These are phyloP conservation scores for Durusdinium trenchii DNA, from an alignment of 73 alveolate species.

Conservation along the genomic window DNA sequence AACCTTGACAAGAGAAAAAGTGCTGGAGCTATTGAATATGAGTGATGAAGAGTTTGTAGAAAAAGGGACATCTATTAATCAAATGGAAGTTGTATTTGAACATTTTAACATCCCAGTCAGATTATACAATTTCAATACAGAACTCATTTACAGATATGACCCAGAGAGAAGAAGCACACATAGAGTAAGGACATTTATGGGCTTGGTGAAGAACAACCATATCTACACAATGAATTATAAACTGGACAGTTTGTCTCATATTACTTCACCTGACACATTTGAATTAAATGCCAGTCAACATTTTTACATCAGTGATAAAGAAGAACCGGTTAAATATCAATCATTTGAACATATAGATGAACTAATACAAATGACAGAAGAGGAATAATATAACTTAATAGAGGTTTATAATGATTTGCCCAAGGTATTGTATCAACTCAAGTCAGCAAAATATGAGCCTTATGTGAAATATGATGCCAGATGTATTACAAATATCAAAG, in stretches of 20 bases:
- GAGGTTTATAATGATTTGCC: background rate
- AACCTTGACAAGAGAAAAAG: background rate
- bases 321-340: background rate
- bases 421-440: slow-evolving; percentile 7
- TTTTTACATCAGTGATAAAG: background rate
- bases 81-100: background rate
- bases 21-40: background rate
- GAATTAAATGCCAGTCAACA: background rate
- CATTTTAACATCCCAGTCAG: background rate
- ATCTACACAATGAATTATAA: background rate
- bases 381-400: background rate
- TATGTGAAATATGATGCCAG: background rate
- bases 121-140: background rate
- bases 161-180: background rate
- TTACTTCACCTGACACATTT: background rate
- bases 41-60: background rate
- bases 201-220: slow-evolving; percentile 11
- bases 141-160: background rate
- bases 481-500: background rate
- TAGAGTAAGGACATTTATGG: background rate
- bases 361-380: background rate
- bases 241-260: background rate
- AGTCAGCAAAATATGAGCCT: background rate
- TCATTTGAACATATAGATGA: background rate
- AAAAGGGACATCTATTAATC: background rate